phyloP scores from a whole-genome alignment of 495 filamentous ascomycete genomes.

The Bacidia rubella region DNA sequence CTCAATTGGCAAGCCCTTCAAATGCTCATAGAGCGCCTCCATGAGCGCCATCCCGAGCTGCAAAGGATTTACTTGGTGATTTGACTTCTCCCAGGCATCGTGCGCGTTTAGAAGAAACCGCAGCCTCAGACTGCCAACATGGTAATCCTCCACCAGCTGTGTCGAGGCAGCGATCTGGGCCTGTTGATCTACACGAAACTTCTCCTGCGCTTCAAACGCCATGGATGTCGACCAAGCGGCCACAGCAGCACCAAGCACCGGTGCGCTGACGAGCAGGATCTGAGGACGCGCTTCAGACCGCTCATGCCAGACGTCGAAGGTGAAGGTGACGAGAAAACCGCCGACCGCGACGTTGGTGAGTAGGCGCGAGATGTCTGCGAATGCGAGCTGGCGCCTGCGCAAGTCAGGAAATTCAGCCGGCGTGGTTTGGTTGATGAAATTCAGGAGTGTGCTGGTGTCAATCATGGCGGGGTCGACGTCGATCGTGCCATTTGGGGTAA shows the following conservation, averaged over 20 bases:
- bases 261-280: not conserved
- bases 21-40: not conserved
- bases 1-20: not conserved
- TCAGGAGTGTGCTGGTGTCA: not conserved
- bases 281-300: not conserved
- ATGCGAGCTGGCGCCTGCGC: not conserved
- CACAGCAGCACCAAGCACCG: not conserved
- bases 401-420: not conserved
- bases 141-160: not conserved
- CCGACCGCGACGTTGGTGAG: not conserved
- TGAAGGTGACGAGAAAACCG: not conserved
- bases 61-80: not conserved
- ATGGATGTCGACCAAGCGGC: not conserved
- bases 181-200: too few species aligned
- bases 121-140: not conserved
- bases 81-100: not conserved
- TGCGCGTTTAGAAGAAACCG: not conserved
- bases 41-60: not conserved
- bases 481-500: not conserved
- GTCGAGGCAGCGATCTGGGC: too few species aligned
- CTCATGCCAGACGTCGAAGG: not conserved
- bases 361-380: not conserved
- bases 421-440: not conserved
- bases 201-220: not conserved
- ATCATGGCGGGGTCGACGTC: not conserved